Base-by-base conservation (phyloP, 345 rosid species). In the Pelargonium nanum region DNA sequence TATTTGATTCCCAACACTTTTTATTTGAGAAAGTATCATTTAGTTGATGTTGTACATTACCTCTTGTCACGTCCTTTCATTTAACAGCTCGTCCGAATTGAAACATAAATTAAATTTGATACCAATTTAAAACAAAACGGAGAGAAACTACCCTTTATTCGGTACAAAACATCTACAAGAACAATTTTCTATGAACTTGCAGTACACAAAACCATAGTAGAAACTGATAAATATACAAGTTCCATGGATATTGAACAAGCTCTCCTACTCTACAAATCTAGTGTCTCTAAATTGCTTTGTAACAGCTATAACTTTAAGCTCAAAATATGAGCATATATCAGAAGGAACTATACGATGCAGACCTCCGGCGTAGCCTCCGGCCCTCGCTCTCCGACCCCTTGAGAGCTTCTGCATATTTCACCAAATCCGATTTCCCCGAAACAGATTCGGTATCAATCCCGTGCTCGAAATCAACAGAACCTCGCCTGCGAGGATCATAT, bases 321-420 rank as follows among this genome's bases (percentile, higher is more conserved):
- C 32, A 16, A 57, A 56, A 30, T 22, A 21, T 58, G 24, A 30
- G 62, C 26, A 57, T 55, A 34, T n/a, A 32, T 55, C 61, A 59
- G 58, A 63, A 69, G 20, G 72, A 69, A 25, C 65, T 65, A 61
- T 23, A 73, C 0, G 89, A 84, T 20, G 71, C 75, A 6, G 87
- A 68, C 62, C 75, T 91, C 74, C 74, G 77, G 32, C 64, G 81
- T 17, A 15, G 4, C 30, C 32, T 70, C 26, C 70, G 61, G 25
- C 69, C 44, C 24, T 34, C 8, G 1, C 77, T 26, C n/a, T 70
- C 77, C 4, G 86, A 63, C 48, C 68, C 76, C 67, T 67, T 82
- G 40, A 92, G 70, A 25, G 62, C 95, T 57, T 76, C 79, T 0
- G 98, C 95, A 19, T 64, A 83, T 66, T 89, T 92, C 26, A 59